Base-by-base conservation (phyloP, 2,329 filamentous ascomycete genomes). In the Mycogone perniciosa region DNA sequence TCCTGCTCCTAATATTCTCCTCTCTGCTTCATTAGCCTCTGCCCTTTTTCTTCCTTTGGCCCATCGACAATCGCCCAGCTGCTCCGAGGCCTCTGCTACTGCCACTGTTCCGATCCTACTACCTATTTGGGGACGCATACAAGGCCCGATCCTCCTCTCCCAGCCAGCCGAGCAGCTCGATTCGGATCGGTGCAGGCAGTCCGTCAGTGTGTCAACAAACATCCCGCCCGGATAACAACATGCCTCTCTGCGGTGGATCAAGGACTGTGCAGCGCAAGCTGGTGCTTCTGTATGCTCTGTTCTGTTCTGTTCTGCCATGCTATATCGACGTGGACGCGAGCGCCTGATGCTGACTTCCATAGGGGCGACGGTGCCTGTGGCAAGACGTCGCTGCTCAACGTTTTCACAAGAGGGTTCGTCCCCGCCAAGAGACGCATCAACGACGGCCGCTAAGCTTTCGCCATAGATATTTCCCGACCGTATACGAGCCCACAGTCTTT, bases 401-500 rank as follows among this genome's bases (percentile, higher is more conserved):
- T 99, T 69, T 99, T 99, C 74, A 99, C 93, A 60, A 84, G 92
- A 86, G 92, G 92, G 87, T 95, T 75, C 62, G 82, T 75, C 10
- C 31, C 35, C 31, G 31, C 42, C 29, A 37, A n/a, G 31, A 11
- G 7, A 27, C 31, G 34, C 20, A 10, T 43, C 37, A 27, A 39
- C 20, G 20, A 20, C 20, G 20, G 20, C 20, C 20, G 20, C 20
- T 20, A 20, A 20, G 20, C 48, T 26, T 40, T 48, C 53, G 46
- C 30, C 20, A 38, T 62, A 92, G 89, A 57, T 96, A 96, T 71
- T 99, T 99, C 70, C 92, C 92, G 46, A 96, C 92, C 52, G 92
- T 97, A 64, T 97, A 97, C 75, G 91, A 97, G 72, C 93, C 93
- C 49, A 99, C 92, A 34, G 92, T 96, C 58, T 96, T 96, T 71